Conservation (phyloP, 2,329 filamentous ascomycete species). For the Colletotrichum eleusines region DNA sequence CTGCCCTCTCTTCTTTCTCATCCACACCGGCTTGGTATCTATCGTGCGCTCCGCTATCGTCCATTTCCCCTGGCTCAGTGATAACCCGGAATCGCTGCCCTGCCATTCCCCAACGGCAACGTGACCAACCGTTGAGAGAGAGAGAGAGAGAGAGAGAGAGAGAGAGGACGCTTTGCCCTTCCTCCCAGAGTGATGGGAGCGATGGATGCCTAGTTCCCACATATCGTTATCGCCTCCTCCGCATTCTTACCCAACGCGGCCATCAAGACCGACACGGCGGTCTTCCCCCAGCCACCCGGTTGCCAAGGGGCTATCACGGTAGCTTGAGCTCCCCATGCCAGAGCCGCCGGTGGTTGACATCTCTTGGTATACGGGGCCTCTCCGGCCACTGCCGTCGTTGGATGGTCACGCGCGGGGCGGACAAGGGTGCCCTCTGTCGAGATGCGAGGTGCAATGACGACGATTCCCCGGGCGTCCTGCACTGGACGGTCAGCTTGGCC, state of each 20-base stretch:
- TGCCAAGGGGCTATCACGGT: not conserved
- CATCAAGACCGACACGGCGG: conserved; percentile 30
- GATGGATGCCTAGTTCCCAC: not conserved
- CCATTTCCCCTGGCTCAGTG: no score
- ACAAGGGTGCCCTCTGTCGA: not conserved
- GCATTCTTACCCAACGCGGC: conserved; percentile 37
- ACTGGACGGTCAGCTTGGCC: not conserved
- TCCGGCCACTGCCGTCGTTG: conserved; percentile 1
- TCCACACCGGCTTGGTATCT: not conserved
- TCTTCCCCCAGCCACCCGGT: conserved; percentile 14
- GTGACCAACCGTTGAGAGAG: conserved; percentile 12
- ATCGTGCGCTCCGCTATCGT: not conserved
- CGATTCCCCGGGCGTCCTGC: conserved; percentile 13
- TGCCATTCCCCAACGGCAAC: conserved; percentile 2
- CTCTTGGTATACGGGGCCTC: conserved; percentile 11
- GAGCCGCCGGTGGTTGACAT: conserved; percentile 6
- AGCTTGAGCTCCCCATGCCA: not conserved
- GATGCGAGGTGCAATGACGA: conserved; percentile 22
- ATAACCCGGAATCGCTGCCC: conserved; percentile 34
- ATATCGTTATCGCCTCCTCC: conserved; percentile 36
- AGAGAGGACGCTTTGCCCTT: not conserved
- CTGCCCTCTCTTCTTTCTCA: not conserved
- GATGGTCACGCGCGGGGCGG: conserved; percentile 20
- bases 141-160: no score
- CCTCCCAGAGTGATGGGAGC: not conserved